phyloP scores from a whole-genome alignment of 495 filamentous ascomycete species.

The Podospora conica region DNA sequence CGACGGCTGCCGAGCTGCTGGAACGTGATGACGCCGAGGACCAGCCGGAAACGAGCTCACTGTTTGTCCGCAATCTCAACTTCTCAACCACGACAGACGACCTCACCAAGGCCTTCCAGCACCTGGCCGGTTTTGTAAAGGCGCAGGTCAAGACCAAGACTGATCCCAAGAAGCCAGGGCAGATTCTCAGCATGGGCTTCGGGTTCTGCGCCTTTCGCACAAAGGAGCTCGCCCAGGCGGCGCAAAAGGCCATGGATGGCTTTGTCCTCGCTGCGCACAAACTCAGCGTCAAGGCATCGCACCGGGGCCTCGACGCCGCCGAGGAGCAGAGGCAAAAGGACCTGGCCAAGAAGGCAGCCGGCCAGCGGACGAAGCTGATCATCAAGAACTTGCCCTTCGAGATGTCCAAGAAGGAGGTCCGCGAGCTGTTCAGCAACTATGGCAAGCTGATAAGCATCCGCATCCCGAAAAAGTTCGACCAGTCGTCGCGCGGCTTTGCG shows the following conservation, averaged over 20 bases:
- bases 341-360: conserved; percentile 65
- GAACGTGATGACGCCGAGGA: conserved; percentile 51
- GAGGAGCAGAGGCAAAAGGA: conserved; percentile 79
- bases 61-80: conserved; percentile 90
- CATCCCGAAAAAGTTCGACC: conserved; percentile 90
- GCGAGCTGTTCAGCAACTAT: conserved; percentile 77
- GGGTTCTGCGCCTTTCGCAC: conserved; percentile 86
- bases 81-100: conserved; percentile 77
- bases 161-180: conserved; percentile 75
- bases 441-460: conserved; percentile 88
- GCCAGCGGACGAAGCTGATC: conserved; percentile 80
- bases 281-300: conserved; percentile 73
- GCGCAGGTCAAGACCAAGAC: conserved; percentile 82
- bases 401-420: conserved; percentile 84
- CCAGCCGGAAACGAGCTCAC: conserved; percentile 59
- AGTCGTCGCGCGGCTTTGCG: conserved; percentile 81
- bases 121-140: conserved; percentile 78
- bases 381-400: conserved; percentile 99
- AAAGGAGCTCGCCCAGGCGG: conserved; percentile 69
- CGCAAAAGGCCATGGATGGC: conserved; percentile 77
- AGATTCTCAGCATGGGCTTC: conserved; percentile 90
- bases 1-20: conserved; percentile 46
- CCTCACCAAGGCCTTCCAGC: conserved; percentile 66
- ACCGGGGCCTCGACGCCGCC: conserved; percentile 78
- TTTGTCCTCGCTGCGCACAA: conserved; percentile 79